Percentiles rank a stretch among this genome's conserved stretches.
phyloP scores from a whole-genome alignment of 352 stramenopile genomes.

The Pythium scleroteichum region DNA sequence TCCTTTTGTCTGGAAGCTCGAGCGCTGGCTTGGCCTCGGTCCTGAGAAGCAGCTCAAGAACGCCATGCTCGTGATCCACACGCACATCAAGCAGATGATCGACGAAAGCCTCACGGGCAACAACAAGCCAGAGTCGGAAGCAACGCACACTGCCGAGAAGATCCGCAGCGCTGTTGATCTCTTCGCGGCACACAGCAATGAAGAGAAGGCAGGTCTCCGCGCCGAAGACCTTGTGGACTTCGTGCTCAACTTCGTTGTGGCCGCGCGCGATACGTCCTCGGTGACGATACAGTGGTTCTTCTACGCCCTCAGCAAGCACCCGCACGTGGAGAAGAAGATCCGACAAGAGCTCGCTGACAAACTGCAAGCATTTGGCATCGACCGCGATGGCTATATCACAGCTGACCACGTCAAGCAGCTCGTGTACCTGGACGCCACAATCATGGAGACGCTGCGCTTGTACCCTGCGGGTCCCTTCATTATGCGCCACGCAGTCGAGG shows the following conservation, averaged over 20 bases:
- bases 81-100: background rate
- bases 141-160: no score
- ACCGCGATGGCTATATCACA: slow-evolving; percentile 3
- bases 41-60: no score
- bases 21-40: no score
- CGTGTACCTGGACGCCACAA: slow-evolving; percentile 55
- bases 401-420: slow-evolving; percentile 26
- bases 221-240: slow-evolving; percentile 37
- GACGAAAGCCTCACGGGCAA: background rate
- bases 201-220: slow-evolving; percentile 4
- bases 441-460: slow-evolving; percentile 65
- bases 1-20: no score
- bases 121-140: no score
- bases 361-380: slow-evolving; percentile 3
- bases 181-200: slow-evolving; percentile 7
- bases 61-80: background rate
- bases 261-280: slow-evolving; percentile 72
- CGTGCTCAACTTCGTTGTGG: slow-evolving; percentile 65
- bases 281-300: slow-evolving; percentile 70
- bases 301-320: slow-evolving; percentile 62
- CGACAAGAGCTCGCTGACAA: slow-evolving; percentile 39
- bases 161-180: slow-evolving; percentile 1
- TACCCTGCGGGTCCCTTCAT: slow-evolving; percentile 59
- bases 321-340: slow-evolving; percentile 44
- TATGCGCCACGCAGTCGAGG: slow-evolving; percentile 53